phyloP scores from a whole-genome alignment of 2,329 filamentous ascomycete species.

The Harringtonia lauricola region DNA sequence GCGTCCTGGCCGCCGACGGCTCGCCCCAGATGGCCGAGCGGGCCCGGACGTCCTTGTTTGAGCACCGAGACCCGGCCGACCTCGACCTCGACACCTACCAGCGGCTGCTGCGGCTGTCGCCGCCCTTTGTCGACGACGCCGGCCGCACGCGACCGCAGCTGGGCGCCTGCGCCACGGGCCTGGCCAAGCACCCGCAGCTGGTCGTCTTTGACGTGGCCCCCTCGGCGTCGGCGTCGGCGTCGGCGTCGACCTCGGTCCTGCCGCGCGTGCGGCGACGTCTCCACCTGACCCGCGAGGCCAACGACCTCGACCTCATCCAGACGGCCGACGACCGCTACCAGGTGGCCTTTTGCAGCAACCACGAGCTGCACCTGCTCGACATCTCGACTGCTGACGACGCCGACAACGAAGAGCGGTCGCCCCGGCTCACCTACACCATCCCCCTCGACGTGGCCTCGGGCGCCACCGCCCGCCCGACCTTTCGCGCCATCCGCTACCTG shows the following conservation, averaged over 20 bases:
- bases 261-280: slow-evolving; percentile 38
- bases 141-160: slow-evolving; percentile 38
- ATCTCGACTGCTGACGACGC: slow-evolving; percentile 33
- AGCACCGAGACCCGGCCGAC: neutral
- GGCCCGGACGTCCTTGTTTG: slow-evolving; percentile 41
- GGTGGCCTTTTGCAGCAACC: slow-evolving; percentile 68
- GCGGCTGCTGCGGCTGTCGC: slow-evolving; percentile 41
- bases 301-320: slow-evolving; percentile 61
- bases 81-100: slow-evolving; percentile 46
- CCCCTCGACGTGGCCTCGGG: slow-evolving; percentile 29
- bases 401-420: slow-evolving; percentile 24
- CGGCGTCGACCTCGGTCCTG: neutral
- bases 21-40: slow-evolving; percentile 35
- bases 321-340: slow-evolving; percentile 51
- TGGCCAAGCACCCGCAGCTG: slow-evolving; percentile 66
- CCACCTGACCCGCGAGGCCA: slow-evolving; percentile 44
- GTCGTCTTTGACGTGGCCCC: slow-evolving; percentile 63
- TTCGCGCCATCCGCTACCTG: slow-evolving; percentile 49
- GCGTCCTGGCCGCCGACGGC: slow-evolving; percentile 54
- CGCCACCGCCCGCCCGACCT: slow-evolving; percentile 32
- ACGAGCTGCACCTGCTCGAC: slow-evolving; percentile 58
- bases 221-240: neutral
- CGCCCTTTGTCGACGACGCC: slow-evolving; percentile 35
- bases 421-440: slow-evolving; percentile 42
- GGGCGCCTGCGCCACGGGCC: slow-evolving; percentile 67